Base-by-base conservation (phyloP, 2,329 filamentous ascomycete species). In the Ophiostoma perfectum region DNA sequence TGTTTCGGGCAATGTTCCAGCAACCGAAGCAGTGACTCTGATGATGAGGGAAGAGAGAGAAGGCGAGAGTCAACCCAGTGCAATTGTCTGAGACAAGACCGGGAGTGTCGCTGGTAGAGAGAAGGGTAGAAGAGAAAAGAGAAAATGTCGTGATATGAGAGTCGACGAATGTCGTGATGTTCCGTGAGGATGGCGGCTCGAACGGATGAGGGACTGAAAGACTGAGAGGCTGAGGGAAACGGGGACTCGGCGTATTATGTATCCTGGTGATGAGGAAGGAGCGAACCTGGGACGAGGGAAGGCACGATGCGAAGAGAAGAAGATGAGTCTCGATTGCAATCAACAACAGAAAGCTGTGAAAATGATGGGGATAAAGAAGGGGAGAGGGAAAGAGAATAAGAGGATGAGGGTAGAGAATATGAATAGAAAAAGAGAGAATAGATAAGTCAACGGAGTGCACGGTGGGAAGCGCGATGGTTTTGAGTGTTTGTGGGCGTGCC, bases 1-100 rank as follows among this genome's bases (percentile, higher is more conserved):
- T 74, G 72, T 71, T 27, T 70, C 72, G 72, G 73, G 74, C 74
- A 75, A 75, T 75, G 73, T 75, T 75, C 73, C 74, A 75, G 74
- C 74, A 75, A 74, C 74, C 72, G 72, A 71, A 73, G 62, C 70
- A 70, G 69, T 4, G 42, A 60, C 66, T 68, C 68, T 65, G 2
- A 2, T 38, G 5, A 27, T 42, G 18, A 39, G 38, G 41, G 11
- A 16, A 4, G 38, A 62, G 38, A 41, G 41, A 27, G 27, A 52
- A 66, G 18, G 65, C 11, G 65, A 58, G 14, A 44, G 27, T 27
- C 27, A 27, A 70, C 68, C 71, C 70, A 73, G 72, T 71, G 66
- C 71, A 55, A 65, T 73, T 73, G 72, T 73, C 71, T 68, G 70
- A 66, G 72, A 73, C 72, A 72, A 73, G 72, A 72, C 72, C 71